Evolutionary conservation across 257 asterid species (phyloP).

Genomic region (Ligustrum vulgare): DNA sequence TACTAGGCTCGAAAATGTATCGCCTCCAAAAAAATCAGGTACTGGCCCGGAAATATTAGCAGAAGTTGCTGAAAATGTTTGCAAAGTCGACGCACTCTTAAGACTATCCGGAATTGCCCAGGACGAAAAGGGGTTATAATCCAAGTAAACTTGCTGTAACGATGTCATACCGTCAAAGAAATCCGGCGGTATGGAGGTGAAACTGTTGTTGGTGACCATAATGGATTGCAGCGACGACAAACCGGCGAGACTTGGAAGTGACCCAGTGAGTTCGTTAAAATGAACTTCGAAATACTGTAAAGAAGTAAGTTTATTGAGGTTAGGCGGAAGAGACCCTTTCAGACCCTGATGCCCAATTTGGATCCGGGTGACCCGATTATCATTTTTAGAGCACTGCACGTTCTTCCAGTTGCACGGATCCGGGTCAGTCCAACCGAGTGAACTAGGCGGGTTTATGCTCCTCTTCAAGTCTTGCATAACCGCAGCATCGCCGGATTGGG

Average conservation of each 20-base stretch:
- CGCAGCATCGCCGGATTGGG: slow-evolving; percentile 48
- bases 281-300: slow-evolving; percentile 56
- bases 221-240: slow-evolving; percentile 43
- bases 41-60: slow-evolving; percentile 54
- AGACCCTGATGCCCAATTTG: slow-evolving; percentile 60
- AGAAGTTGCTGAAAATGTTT: slow-evolving; percentile 55
- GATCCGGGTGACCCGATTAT: slow-evolving; percentile 52
- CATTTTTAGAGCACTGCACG: slow-evolving; percentile 35
- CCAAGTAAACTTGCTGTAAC: slow-evolving; percentile 49
- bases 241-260: slow-evolving; percentile 70
- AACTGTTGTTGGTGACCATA: slow-evolving; percentile 50
- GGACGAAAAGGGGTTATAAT: slow-evolving; percentile 50
- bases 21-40: slow-evolving; percentile 57
- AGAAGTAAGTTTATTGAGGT: slow-evolving; percentile 46
- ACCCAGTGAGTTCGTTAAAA: slow-evolving; percentile 52
- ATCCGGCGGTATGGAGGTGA: slow-evolving; percentile 62
- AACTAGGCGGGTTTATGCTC: slow-evolving; percentile 33
- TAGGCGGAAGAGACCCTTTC: slow-evolving; percentile 57
- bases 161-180: slow-evolving; percentile 77
- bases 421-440: slow-evolving; percentile 46
- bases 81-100: slow-evolving; percentile 38
- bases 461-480: slow-evolving; percentile 56
- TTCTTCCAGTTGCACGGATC: slow-evolving; percentile 47
- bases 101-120: slow-evolving; percentile 64
- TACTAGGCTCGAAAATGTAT: slow-evolving; percentile 41